phyloP scores from a whole-genome alignment of 805 yeast species.

The Kazachstania africana region DNA sequence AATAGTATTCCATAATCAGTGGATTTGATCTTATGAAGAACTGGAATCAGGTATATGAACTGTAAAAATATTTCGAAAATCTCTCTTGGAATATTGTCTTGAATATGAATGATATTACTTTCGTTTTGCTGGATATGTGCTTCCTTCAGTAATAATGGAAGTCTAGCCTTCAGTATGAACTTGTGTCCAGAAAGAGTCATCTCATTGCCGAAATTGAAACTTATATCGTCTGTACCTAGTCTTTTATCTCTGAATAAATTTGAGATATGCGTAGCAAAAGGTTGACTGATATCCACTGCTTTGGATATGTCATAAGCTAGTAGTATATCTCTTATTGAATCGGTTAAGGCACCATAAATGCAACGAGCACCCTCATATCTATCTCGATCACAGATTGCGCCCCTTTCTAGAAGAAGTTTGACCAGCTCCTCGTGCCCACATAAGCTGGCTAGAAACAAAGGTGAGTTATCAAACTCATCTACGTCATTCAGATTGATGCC shows the following conservation, averaged over 20 bases:
- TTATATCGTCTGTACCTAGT: conserved; percentile 17
- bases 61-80: conserved; percentile 20
- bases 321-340: conserved; percentile 46
- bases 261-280: conserved; percentile 62
- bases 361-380: conserved; percentile 75
- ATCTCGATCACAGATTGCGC: conserved; percentile 71
- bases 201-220: conserved; percentile 7
- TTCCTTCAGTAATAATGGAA: conserved; percentile 23
- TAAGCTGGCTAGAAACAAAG: conserved; percentile 57
- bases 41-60: conserved; percentile 29
- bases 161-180: conserved; percentile 32
- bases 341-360: conserved; percentile 67
- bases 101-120: background rate
- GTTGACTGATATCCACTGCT: conserved; percentile 54
- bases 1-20: conserved; percentile 22
- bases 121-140: background rate
- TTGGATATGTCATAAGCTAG: conserved; percentile 54
- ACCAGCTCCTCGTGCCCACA: conserved; percentile 68
- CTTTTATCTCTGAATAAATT: conserved; percentile 21
- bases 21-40: conserved; percentile 28
- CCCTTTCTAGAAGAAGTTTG: conserved; percentile 44
- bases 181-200: conserved; percentile 25
- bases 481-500: conserved; percentile 38
- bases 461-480: conserved; percentile 68
- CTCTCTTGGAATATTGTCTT: background rate